phyloP scores from a whole-genome alignment of 257 asterid species.

The Handroanthus guayacan region DNA sequence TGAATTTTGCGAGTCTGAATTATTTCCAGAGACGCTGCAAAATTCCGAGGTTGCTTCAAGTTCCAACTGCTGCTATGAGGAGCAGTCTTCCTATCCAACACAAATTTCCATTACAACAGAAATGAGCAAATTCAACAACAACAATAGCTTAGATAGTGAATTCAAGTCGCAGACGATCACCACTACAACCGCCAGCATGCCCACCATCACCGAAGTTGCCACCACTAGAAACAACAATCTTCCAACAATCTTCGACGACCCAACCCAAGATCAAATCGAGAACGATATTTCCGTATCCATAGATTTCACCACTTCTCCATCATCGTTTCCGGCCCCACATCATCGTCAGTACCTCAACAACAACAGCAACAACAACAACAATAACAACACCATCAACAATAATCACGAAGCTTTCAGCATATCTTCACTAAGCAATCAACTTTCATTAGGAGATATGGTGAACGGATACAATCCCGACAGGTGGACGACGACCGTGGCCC shows the following conservation, averaged over 20 bases:
- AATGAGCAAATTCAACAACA: conserved; percentile 41
- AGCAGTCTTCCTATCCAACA: conserved; percentile 58
- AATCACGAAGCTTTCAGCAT: conserved; percentile 53
- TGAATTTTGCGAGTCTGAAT: conserved; percentile 61
- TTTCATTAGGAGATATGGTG: conserved; percentile 38
- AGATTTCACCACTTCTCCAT: conserved; percentile 60
- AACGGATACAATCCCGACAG: conserved; percentile 36
- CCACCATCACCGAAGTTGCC: conserved; percentile 1
- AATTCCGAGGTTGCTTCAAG: conserved; percentile 72
- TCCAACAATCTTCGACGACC: conserved; percentile 56
- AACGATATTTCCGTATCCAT: conserved; percentile 84
- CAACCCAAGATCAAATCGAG: conserved; percentile 51
- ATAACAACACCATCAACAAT: neutral
- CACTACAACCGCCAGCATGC: conserved; percentile 23
- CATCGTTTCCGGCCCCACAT: conserved; percentile 50
- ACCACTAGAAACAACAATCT: conserved; percentile 19
- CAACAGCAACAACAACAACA: conserved; percentile 17
- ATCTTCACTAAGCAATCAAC: conserved; percentile 30
- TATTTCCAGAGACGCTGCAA: conserved; percentile 59
- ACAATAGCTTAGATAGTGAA: conserved; percentile 28
- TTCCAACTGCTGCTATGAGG: conserved; percentile 79
- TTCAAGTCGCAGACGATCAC: neutral
- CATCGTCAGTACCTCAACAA: conserved; percentile 47
- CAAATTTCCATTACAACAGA: conserved; percentile 44
- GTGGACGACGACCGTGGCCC: conserved; percentile 22